Base-by-base conservation (phyloP, 2,329 filamentous ascomycete species). In the Nemania sp. region DNA sequence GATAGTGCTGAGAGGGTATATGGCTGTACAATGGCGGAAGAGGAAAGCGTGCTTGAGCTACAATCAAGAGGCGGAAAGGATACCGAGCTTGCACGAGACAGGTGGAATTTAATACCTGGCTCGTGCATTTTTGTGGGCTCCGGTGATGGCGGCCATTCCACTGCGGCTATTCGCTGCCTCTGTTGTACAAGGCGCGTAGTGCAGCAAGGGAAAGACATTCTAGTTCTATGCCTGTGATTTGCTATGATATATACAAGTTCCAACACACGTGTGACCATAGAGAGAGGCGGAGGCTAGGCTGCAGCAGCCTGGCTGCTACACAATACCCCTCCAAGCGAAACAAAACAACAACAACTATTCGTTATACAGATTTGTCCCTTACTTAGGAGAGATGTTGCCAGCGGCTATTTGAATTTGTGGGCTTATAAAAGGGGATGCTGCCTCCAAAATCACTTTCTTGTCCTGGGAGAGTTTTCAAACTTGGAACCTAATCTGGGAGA, bases 361-460 rank as follows among this genome's bases (percentile, higher is more conserved):
- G 52, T 63, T 13, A n/a, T 47, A 56, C 38, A 18, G 7, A 15
- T 4, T 13, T 51, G 18, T 63, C 52, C 61, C 61, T 63, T 56
- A 20, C 43, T 41, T 51, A 11, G 6, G 22, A 27, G 45, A 7
- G 4, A 29, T 15, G 5, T 18, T 6, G 15, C 18, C n/a, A 6
- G 45, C n/a, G 22, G 20, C 52, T 38, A 22, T 57, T 18, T 1
- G 15, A 51, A 20, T 10, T 11, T 5, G 5, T 10, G 2, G 2
- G 18, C 29, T 24, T 57, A 27, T 43, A 38, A 38, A 49, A 38
- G 5, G 29, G 27, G 20, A 15, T 20, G 27, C 2, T 22, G 6
- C 26, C 4, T 20, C 6, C 1, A 29, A 8, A 6, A 22, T 20
- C 7, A 7, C 32, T 10, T 10, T 24, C 13, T 45, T 5, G 8